Percentiles rank a stretch among this genome's conserved stretches.
phyloP scores from a whole-genome alignment of 768 basidiomycete genomes.

The Lentinus tigrinus region DNA sequence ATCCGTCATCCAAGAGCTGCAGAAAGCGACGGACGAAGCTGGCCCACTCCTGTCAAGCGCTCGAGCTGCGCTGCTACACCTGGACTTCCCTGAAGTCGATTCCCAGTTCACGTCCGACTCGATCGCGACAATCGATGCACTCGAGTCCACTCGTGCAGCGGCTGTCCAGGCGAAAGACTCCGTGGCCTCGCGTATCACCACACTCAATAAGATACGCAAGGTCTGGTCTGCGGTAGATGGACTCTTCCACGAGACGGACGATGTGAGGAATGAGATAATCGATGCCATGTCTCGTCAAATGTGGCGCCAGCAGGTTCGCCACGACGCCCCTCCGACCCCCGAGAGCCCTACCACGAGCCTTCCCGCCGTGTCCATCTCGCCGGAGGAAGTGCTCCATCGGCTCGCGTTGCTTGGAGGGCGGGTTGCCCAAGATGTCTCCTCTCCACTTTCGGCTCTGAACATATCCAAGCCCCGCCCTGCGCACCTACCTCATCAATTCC shows the following conservation, averaged over 20 bases:
- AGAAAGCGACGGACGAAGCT: conserved; percentile 39
- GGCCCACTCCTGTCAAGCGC: conserved; percentile 42
- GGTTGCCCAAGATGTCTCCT: conserved; percentile 43
- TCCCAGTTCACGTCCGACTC: conserved; percentile 51
- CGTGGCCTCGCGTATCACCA: conserved; percentile 38
- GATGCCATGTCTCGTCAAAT: conserved; percentile 57
- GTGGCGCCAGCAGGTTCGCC: conserved; percentile 56
- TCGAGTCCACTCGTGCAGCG: conserved; percentile 31
- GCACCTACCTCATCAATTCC: conserved; percentile 44
- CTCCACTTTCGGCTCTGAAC: conserved; percentile 49
- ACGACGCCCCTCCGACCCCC: conserved; percentile 58
- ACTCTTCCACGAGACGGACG: conserved; percentile 42
- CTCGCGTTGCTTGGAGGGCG: conserved; percentile 40
- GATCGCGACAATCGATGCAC: conserved; percentile 37
- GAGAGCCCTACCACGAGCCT: conserved; percentile 49
- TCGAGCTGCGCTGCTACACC: conserved; percentile 45
- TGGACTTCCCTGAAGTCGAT: conserved; percentile 57
- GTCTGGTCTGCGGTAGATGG: conserved; percentile 54
- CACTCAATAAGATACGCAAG: conserved; percentile 54
- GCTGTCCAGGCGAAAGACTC: conserved; percentile 36
- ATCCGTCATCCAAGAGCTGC: conserved; percentile 50
- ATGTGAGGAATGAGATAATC: conserved; percentile 44
- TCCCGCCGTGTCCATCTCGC: conserved; percentile 30
- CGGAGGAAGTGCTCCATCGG: conserved; percentile 38
- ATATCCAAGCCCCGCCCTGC: conserved; percentile 42